Evolutionary conservation across 2,329 filamentous ascomycete genomes (phyloP), one percentile per base, ranked within the genome.

Genomic region (Alternaria atra): DNA sequence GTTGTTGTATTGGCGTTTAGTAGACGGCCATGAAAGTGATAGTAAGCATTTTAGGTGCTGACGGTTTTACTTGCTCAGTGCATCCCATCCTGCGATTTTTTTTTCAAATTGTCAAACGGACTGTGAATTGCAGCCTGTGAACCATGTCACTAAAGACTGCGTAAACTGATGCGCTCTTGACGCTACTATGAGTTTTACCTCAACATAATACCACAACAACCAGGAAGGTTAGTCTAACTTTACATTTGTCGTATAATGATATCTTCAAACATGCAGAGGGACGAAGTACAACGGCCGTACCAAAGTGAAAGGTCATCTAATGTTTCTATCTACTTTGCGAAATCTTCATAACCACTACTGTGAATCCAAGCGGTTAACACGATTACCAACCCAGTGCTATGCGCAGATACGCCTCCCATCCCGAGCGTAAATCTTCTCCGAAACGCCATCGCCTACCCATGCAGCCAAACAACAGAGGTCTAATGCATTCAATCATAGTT

Each of bases 371-470:
- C 39, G 34, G 30, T 43, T 25, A 60, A 43, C 27, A 34, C 34
- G 34, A 52, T 55, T 47, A 55, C 50, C 52, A 35, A 42, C 55
- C 54, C 27, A 44, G 44, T 48, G 32, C 40, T 56, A 53, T 64
- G 65, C 63, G 52, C 57, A 64, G 48, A 55, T 52, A 52, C 53
- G 61, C 66, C 57, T 37, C 58, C 60, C 42, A 52, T 58, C 53
- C 50, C 55, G 35, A 43, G 51, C 40, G 37, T 60, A 37, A 52
- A 50, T 59, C 44, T 51, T 44, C 47, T 57, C 64, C 63, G 37
- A 55, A 73, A 74, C 72, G 67, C 73, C 72, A 54, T 59, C 15
- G 68, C 73, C 72, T 62, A 58, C 29, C 62, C 58, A 73, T 73
- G 69, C 70, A 71, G 43, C 64, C 58, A 63, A 67, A 61, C 37